Base-by-base conservation (phyloP, 306 rosid species). In the Ceratonia siliqua region DNA sequence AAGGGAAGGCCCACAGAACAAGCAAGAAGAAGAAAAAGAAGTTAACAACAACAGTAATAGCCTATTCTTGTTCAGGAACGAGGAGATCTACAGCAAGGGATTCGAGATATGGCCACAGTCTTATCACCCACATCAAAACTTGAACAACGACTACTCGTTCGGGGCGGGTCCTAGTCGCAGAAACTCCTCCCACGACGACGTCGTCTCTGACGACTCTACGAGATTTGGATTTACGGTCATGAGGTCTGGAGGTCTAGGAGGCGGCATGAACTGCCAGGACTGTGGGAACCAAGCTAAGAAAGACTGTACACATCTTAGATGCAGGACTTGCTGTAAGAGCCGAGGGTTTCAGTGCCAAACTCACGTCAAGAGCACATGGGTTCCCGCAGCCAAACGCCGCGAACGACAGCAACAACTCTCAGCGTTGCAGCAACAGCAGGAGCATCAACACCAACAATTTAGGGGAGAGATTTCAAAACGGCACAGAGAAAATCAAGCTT, bases 351-450 rank as follows among this genome's bases (percentile, higher is more conserved):
- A 77, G 54, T 86, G 96, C 66, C 89, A 75, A 6, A 90, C 99
- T 15, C 99, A 95, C 83, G 89, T 95, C 18, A 95, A 85, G 87
- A 95, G 99, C 85, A 95, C 99, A 63, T 95, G 99, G 99, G 96
- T 95, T 42, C 99, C 99, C 1, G 99, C 97, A 0, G 87, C 99
- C 1, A 95, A 87, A 64, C 95, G 99, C 82, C 93, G 99, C 1
- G 93, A 92, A 72, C 83, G 98, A 13, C 99, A 86, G 20, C 91
- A 90, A 27, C 94, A 89, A 28, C 85, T 85, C 25, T 41, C 87
- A 0, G 68, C 79, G 6, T 57, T 86, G 9, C 90, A 86, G 20
- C 87, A 81, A 3, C 87, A 87, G 3, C 72, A 66, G 15, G 39
- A 42, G 42, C 42, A 38, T 1, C 74, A 72, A 17, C 78, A 62